A percentile compares a stretch with the other conserved stretches of the same genome.
phyloP scores from a whole-genome alignment of 345 rosid species.

The Melaleuca alternifolia region DNA sequence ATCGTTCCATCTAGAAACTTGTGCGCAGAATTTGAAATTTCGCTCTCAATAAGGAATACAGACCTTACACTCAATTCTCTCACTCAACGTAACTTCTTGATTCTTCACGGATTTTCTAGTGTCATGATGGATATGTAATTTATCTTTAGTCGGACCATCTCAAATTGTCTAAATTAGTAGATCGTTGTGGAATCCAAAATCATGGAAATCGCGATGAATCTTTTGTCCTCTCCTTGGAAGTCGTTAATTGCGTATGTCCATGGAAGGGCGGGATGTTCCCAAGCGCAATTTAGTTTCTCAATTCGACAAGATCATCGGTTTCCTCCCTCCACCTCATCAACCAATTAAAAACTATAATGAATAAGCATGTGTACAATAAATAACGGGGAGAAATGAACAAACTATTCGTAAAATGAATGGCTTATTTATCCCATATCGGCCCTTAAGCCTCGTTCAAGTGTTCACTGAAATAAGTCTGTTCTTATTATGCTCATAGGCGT shows the following conservation, averaged over 20 bases:
- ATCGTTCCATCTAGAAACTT: too few relatives aligned
- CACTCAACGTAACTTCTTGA: background rate
- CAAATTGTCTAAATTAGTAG: background rate
- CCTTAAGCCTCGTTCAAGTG: background rate
- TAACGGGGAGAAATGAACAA: too few relatives aligned
- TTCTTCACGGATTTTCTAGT: too few relatives aligned
- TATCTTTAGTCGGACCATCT: background rate
- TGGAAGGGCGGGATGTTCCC: too few relatives aligned
- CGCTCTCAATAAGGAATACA: background rate
- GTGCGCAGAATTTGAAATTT: background rate
- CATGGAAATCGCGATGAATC: background rate
- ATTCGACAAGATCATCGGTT: too few relatives aligned
- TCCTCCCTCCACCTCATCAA: too few relatives aligned
- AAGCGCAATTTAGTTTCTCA: too few relatives aligned
- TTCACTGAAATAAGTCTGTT: background rate
- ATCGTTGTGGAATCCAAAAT: background rate
- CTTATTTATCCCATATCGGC: too few relatives aligned
- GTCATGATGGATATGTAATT: background rate
- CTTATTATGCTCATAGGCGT: background rate
- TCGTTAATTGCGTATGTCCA: background rate
- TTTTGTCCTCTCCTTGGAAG: background rate
- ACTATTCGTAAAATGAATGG: too few relatives aligned
- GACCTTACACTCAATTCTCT: background rate
- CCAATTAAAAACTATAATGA: too few relatives aligned
- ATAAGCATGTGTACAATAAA: too few relatives aligned